Evolutionary conservation across 345 rosid genomes (phyloP).

Genomic region (Populus simonii): DNA sequence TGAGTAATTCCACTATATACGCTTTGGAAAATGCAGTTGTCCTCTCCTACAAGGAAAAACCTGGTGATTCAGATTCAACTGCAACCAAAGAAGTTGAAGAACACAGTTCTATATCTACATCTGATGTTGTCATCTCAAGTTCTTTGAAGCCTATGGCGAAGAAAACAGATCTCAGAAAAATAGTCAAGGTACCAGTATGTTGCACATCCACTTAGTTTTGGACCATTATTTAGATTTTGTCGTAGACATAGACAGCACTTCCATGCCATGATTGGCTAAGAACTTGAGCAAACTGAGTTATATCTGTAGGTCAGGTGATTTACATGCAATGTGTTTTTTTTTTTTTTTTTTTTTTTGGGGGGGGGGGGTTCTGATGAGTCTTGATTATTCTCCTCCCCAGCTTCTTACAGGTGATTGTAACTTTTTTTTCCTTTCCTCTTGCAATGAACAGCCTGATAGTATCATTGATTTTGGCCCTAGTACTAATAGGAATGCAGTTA

Average conservation of each 20-base stretch:
- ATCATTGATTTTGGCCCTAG: background rate
- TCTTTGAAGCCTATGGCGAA: conserved; percentile 17
- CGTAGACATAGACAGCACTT: background rate
- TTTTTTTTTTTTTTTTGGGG: background rate
- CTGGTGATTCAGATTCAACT: conserved; percentile 19
- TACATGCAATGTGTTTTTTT: background rate
- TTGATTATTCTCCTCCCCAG: background rate
- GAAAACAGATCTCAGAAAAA: conserved; percentile 15
- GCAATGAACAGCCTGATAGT: conserved; percentile 7
- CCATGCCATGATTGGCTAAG: conserved; percentile 1
- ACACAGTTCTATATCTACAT: conserved; percentile 31
- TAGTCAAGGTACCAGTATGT: conserved; percentile 12
- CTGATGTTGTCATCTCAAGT: conserved; percentile 29
- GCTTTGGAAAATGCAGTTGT: conserved; percentile 8
- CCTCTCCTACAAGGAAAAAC: conserved; percentile 15
- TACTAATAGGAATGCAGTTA: background rate
- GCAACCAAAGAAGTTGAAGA: conserved; percentile 36
- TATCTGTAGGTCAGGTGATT: background rate
- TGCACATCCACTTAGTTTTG: conserved; percentile 1
- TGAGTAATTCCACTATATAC: conserved; percentile 11
- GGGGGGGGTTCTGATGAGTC: background rate
- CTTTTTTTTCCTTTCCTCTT: background rate
- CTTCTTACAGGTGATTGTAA: background rate
- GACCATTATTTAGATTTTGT: background rate
- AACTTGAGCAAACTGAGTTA: background rate